Percentiles rank a stretch among this genome's conserved stretches.
Conservation (phyloP, 225 moss, liverwort and hornwort species). For the Takakia lepidozioides region DNA sequence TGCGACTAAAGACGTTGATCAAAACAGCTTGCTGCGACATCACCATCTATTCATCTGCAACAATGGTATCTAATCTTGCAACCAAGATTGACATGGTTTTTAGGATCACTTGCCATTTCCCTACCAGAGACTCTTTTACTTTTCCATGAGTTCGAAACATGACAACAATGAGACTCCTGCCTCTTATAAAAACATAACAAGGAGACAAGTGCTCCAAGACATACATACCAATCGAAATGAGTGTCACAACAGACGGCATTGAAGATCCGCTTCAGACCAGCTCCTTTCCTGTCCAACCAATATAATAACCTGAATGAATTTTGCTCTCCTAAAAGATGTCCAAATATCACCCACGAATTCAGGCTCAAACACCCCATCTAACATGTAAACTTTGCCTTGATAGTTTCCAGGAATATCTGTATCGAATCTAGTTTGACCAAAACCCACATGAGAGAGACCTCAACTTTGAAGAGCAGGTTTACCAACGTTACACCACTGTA, state of each 20-base stretch:
- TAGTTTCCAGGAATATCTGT: not conserved
- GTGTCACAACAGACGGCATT: constrained; percentile 47
- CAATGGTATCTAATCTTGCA: no score
- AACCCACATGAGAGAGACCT: not conserved
- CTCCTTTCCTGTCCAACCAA: constrained; percentile 34
- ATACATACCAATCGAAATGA: constrained; percentile 39
- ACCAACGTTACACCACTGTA: no score
- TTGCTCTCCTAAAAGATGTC: not conserved
- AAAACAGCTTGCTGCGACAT: not conserved
- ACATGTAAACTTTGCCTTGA: not conserved
- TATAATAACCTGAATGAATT: not conserved
- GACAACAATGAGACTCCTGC: no score
- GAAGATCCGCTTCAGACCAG: constrained; percentile 42
- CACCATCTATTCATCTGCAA: no score
- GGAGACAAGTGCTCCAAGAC: not conserved
- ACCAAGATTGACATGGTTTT: no score
- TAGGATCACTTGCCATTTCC: no score
- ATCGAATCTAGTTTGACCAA: no score
- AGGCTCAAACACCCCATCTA: not conserved
- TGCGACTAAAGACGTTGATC: not conserved
- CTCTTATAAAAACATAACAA: no score
- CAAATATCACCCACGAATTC: not conserved
- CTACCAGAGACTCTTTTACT: no score
- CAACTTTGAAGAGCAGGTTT: not conserved
- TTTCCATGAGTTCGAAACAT: no score